Base-by-base conservation (phyloP, 305 asterid species). In the Ilex paraguariensis region DNA sequence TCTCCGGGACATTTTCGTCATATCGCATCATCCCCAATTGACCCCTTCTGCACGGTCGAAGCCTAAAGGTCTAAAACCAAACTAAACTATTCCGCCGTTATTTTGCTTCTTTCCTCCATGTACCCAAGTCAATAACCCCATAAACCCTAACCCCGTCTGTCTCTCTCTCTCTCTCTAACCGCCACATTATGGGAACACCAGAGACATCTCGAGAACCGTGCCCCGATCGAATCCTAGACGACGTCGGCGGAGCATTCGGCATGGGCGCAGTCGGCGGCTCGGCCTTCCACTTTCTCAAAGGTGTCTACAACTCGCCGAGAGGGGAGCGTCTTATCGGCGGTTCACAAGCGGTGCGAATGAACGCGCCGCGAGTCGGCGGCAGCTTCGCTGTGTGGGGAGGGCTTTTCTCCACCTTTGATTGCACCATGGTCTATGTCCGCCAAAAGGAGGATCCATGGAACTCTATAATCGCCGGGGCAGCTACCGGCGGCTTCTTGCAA, bases 361-460 rank as follows among this genome's bases (percentile, higher is more conserved):
- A 82, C 63, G 81, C 85, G 7, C 85, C 87, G 0, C 72, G 84
- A 3, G 58, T 79, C 30, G 88, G 84, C n/a, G 92, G 92, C n/a
- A 68, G 82, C 57, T 85, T 82, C 63, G 92, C 87, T 31, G 92
- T 82, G 2, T 85, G 92, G 92, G 85, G 92, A 5, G 87, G 87
- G 4, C 73, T 85, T 9, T 85, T 76, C 67, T 80, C 87, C 52
- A 16, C 63, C 49, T 73, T 77, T 62, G 88, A 85, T 14, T 85
- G 92, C 63, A 15, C 83, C 42, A 61, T 82, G 81, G 88, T 80
- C 30, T 85, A 82, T 61, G 45, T 82, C 17, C 66, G 88, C 16
- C 85, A 72, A 66, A 85, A 82, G 55, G 92, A 85, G 73, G 92
- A 85, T 45, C 88, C 92, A 1, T 85, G 88, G 88, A 85, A 85